Evolutionary conservation across 2,329 filamentous ascomycete genomes (phyloP).

Genomic region (Paecilomyces sp.): DNA sequence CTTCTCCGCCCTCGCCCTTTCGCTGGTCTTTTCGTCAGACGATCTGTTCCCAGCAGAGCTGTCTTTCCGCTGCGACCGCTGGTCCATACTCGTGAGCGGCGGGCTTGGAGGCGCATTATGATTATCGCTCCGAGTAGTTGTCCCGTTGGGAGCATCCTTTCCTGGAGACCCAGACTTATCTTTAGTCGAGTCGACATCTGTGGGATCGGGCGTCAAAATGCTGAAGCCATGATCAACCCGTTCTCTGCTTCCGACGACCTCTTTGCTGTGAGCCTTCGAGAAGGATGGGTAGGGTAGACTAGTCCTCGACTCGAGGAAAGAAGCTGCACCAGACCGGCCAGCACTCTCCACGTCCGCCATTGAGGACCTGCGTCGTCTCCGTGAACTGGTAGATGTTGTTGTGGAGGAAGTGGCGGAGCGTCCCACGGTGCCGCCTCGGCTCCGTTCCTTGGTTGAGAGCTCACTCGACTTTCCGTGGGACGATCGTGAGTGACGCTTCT

Average conservation of each 20-base stretch:
- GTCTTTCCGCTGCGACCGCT: slow-evolving; percentile 28
- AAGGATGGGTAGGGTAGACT: slow-evolving; percentile 71
- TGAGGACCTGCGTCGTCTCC: slow-evolving; percentile 7
- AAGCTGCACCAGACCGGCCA: slow-evolving; percentile 22
- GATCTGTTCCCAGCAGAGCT: slow-evolving; percentile 23
- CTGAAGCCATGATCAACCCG: slow-evolving; percentile 36
- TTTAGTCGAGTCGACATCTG: slow-evolving; percentile 46
- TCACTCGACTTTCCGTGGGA: slow-evolving; percentile 9
- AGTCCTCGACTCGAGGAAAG: slow-evolving; percentile 37
- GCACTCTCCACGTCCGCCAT: slow-evolving; percentile 10
- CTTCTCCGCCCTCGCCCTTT: slow-evolving; percentile 26
- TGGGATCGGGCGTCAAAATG: slow-evolving; percentile 63
- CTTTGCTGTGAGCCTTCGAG: slow-evolving; percentile 88
- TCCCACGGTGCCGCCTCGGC: slow-evolving; percentile 5
- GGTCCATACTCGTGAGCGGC: slow-evolving; percentile 39
- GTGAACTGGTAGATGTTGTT: slow-evolving; percentile 2
- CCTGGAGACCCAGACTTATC: slow-evolving; percentile 28
- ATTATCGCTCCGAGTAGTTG: slow-evolving; percentile 17
- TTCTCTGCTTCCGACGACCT: slow-evolving; percentile 62
- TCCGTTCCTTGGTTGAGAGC: slow-evolving; percentile 9
- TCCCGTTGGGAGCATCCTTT: slow-evolving; percentile 32
- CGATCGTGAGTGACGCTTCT: slow-evolving; percentile 3
- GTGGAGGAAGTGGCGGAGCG: slow-evolving; percentile 5
- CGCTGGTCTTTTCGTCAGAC: slow-evolving; percentile 16
- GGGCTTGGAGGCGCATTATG: slow-evolving; percentile 40